phyloP scores from a whole-genome alignment of 768 basidiomycete genomes.

The Rhizopogon vulgaris region DNA sequence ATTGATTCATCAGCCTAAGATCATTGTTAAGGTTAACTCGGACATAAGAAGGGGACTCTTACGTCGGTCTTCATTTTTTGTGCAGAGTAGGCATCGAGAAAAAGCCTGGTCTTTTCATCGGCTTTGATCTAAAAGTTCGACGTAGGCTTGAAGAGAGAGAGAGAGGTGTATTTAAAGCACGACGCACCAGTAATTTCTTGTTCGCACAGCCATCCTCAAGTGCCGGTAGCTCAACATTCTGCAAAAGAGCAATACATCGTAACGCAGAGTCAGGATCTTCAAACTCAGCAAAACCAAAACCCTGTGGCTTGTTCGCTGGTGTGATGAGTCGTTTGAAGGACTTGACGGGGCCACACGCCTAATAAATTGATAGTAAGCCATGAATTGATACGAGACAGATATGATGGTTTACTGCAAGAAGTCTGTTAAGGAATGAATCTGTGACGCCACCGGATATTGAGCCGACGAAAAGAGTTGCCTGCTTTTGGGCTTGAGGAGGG shows the following conservation, averaged over 20 bases:
- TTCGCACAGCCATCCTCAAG: constrained; percentile 53
- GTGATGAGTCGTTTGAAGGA: constrained; percentile 92
- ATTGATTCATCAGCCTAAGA: constrained; percentile 65
- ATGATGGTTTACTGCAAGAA: constrained; percentile 64
- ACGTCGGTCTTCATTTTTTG: constrained; percentile 82
- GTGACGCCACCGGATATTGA: constrained; percentile 92
- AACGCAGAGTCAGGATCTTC: constrained; percentile 91
- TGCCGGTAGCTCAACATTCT: constrained; percentile 58
- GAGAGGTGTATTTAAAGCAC: neutral
- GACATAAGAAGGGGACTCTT: constrained; percentile 22
- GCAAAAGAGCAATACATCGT: constrained; percentile 62
- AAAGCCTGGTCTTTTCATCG: constrained; percentile 89
- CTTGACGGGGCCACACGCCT: constrained; percentile 88
- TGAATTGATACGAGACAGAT: neutral
- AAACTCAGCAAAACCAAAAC: constrained; percentile 95
- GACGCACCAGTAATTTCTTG: constrained; percentile 67
- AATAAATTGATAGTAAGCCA: neutral
- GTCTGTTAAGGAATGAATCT: constrained; percentile 70
- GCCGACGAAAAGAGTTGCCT: constrained; percentile 82
- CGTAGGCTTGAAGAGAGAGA: constrained; percentile 31
- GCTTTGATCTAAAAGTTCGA: constrained; percentile 73
- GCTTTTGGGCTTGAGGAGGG: constrained; percentile 63
- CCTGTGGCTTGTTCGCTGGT: constrained; percentile 89
- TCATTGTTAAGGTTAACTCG: neutral
- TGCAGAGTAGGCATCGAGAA: constrained; percentile 79